phyloP scores from a whole-genome alignment of 345 rosid species.

The Populus deltoides region DNA sequence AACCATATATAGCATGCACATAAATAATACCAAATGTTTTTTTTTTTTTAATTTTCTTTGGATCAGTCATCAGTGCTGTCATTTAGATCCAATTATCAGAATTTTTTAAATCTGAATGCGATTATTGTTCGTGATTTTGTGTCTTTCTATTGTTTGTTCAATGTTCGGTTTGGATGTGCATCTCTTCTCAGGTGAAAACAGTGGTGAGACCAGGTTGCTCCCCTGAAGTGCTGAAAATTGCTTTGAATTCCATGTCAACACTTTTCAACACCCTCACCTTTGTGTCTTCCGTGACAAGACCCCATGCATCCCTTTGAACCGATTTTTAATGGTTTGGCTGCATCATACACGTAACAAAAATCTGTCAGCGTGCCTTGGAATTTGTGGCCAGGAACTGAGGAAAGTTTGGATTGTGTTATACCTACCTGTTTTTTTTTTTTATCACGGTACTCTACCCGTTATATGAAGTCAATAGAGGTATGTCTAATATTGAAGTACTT shows the following conservation, averaged over 20 bases:
- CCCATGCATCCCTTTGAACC: conserved; percentile 32
- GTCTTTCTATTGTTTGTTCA: background rate
- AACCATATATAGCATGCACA: background rate
- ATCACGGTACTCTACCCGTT: too few species aligned
- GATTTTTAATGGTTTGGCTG: background rate
- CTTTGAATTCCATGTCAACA: conserved; percentile 32
- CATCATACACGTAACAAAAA: background rate
- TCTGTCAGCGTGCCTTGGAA: background rate
- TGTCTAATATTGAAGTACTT: too few species aligned
- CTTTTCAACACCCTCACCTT: conserved; percentile 28
- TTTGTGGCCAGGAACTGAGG: too few species aligned
- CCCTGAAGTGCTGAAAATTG: conserved; percentile 29
- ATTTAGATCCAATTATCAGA: background rate
- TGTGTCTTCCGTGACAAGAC: conserved; percentile 22
- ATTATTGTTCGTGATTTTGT: background rate
- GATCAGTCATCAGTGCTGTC: background rate
- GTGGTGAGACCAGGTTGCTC: conserved; percentile 43
- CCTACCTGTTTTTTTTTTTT: too few species aligned
- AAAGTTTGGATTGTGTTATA: too few species aligned
- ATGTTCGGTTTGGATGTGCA: background rate
- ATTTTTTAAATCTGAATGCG: background rate
- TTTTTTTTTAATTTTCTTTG: too few species aligned
- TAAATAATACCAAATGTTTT: background rate
- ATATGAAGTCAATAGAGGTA: too few species aligned
- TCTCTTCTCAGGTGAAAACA: conserved; percentile 30